Percentiles rank a stretch among this genome's conserved stretches.
Evolutionary conservation across 148 eudicot species (phyloP).

Genomic region (Vaccinium myrtillus): DNA sequence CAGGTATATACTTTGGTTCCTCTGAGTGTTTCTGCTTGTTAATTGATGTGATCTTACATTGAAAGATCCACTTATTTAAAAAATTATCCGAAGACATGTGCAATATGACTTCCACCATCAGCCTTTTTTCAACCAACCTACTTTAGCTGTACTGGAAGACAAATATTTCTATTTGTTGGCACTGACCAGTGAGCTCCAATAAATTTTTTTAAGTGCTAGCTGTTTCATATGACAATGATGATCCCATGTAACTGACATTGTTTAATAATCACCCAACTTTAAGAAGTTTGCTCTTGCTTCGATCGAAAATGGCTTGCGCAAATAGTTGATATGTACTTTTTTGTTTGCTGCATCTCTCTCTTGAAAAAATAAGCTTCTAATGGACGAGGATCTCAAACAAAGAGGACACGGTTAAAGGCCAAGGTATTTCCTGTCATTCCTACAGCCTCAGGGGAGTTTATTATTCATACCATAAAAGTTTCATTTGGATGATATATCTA

Average conservation of each 20-base stretch:
- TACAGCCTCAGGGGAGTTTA: conserved; percentile 1
- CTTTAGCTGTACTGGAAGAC: not conserved
- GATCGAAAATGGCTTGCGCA: not conserved
- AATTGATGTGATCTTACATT: not conserved
- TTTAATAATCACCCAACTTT: not conserved
- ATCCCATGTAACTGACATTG: not conserved
- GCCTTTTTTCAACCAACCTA: not conserved
- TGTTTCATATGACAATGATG: not conserved
- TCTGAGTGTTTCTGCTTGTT: not conserved
- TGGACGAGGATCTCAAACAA: conserved; percentile 66
- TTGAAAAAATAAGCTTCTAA: conserved; percentile 50
- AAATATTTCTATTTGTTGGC: not conserved
- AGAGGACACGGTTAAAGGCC: conserved; percentile 55
- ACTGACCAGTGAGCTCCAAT: not conserved
- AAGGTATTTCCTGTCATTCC: conserved; percentile 52
- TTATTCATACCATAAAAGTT: conserved; percentile 2
- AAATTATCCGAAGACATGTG: not conserved
- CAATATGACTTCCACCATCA: not conserved
- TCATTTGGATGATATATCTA: conserved; percentile 25
- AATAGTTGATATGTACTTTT: not conserved
- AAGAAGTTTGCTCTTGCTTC: not conserved
- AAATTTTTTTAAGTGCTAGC: not conserved
- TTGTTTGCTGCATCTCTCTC: not conserved
- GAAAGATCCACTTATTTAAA: not conserved
- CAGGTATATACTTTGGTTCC: conserved; percentile 45